phyloP scores from a whole-genome alignment of 768 basidiomycete genomes.

The Cyclocybe aegerita region DNA sequence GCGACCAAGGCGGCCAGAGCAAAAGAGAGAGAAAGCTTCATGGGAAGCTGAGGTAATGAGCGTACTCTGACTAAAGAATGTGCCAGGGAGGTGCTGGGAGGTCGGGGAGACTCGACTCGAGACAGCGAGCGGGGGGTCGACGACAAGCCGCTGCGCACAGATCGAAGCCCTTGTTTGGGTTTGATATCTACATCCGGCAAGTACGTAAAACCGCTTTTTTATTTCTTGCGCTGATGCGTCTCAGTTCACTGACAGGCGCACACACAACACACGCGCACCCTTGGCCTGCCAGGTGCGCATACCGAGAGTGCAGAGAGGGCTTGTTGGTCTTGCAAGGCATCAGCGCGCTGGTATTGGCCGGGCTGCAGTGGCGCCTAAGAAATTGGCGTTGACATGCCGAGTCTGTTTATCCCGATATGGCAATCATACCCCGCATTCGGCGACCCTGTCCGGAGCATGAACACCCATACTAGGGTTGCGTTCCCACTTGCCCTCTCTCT shows the following conservation, averaged over 20 bases:
- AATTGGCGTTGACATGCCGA: not conserved
- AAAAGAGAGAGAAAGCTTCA: slow-evolving; percentile 42
- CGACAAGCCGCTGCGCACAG: not conserved
- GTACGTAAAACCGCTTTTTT: no score
- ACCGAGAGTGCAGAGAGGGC: no score
- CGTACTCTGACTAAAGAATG: slow-evolving; percentile 24
- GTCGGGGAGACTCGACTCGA: slow-evolving; percentile 10
- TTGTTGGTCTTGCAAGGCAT: no score
- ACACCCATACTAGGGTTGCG: not conserved
- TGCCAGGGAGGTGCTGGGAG: slow-evolving; percentile 16
- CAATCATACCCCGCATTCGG: not conserved
- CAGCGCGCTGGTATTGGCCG: no score
- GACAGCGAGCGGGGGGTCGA: slow-evolving; percentile 7
- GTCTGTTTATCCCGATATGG: not conserved
- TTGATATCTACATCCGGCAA: no score
- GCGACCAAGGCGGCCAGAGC: slow-evolving; percentile 36
- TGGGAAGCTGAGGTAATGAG: slow-evolving; percentile 22
- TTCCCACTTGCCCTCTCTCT: slow-evolving; percentile 12
- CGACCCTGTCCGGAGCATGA: slow-evolving; percentile 13
- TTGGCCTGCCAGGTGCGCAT: no score
- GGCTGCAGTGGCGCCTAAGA: no score
- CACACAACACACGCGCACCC: no score
- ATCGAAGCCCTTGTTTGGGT: not conserved
- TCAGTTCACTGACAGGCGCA: no score
- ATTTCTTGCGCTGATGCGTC: no score